These are phyloP conservation scores for Grosmannia clavigera DNA, from an alignment of 2,329 filamentous ascomycete genomes.

Conservation along the genomic window DNA sequence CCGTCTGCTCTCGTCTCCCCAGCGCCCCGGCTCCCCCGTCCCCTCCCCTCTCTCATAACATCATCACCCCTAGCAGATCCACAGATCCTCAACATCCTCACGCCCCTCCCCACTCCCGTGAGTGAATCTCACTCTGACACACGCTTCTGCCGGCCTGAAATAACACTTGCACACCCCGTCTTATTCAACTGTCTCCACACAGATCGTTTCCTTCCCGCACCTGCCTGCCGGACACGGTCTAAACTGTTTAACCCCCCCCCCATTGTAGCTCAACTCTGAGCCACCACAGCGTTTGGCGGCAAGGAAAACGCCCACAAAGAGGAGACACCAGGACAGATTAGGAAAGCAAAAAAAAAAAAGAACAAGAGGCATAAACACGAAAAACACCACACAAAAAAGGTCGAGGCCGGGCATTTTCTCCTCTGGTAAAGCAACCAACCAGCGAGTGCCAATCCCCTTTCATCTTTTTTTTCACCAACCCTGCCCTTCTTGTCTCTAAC, in stretches of 20 bases:
- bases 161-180: neutral
- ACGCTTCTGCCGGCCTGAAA: neutral
- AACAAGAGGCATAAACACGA: neutral
- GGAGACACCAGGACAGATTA: constrained; percentile 1
- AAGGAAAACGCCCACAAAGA: neutral
- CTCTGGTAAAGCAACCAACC: neutral
- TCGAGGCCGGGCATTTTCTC: neutral
- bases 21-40: neutral
- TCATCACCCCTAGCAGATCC: neutral
- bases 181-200: neutral
- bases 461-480: neutral
- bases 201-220: neutral
- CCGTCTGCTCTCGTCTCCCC: neutral
- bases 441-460: constrained; percentile 1
- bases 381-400: neutral
- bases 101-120: neutral
- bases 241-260: neutral
- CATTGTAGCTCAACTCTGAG: neutral
- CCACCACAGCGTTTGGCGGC: neutral
- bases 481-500: neutral
- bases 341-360: neutral
- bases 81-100: neutral
- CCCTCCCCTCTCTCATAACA: neutral
- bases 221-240: neutral
- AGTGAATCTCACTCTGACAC: neutral